Base-by-base conservation (phyloP, 2,329 filamentous ascomycete genomes). In the Myrmaecium sp. region DNA sequence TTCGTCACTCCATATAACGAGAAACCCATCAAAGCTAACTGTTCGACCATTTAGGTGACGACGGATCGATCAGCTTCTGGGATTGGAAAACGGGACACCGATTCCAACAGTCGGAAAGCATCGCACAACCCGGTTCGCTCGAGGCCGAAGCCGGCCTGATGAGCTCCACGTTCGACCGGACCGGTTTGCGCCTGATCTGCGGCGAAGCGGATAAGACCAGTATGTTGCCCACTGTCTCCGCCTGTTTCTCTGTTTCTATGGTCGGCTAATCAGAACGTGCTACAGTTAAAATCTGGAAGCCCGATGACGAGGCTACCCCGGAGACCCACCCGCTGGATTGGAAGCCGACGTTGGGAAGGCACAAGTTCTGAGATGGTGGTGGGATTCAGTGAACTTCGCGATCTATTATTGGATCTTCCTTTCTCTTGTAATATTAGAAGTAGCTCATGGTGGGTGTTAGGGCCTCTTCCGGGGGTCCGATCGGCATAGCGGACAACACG, bases 261-360 rank as follows among this genome's bases (percentile, higher is more conserved):
- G n/a, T n/a, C n/a, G n/a, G n/a, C n/a, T n/a, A 29, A 19, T 11
- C 25, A 44, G 36, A 7, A 73, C n/a, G n/a, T n/a, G n/a, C n/a
- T n/a, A n/a, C n/a, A n/a, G n/a, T 94, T 51, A 95, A 98, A 66
- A 71, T 98, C 31, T 98, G 89, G 89, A 91, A 84, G 52, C 78
- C 76, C 39, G 89, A 98, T 49, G 81, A 91, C 24, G 69, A 76
- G 28, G 89, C 89, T 11, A 94, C 86, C 1, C 77, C 78, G 19
- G 82, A 95, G 50, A 79, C 78, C 2, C 83, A 95, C 54, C 89
- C 89, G 3, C 53, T 98, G 22, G 75, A 91, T 23, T 98, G 89
- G 89, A 82, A 79, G 44, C 84, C 84, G 13, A 80, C 70, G 2
- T 51, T 92, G 29, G 73, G 73, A 12, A 27, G 29, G 21, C 29